These are phyloP conservation scores for Magnusiomyces paraingens DNA, from an alignment of 1,139 yeast genomes.

Conservation along the genomic window DNA sequence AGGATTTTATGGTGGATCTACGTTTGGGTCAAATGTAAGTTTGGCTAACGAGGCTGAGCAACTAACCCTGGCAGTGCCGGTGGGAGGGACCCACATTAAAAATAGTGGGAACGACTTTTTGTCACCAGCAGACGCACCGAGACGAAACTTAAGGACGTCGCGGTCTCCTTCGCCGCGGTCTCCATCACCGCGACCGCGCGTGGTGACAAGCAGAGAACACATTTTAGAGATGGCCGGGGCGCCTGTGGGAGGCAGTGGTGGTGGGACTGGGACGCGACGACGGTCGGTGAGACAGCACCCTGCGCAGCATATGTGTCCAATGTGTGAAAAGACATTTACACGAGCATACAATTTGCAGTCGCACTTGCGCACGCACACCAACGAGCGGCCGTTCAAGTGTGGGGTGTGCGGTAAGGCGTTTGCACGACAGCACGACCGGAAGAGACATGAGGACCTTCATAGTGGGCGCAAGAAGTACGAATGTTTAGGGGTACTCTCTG, in stretches of 20 bases:
- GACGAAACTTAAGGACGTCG: neutral
- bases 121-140: neutral
- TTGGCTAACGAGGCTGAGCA: neutral
- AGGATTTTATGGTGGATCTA: slow-evolving; percentile 2
- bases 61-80: neutral
- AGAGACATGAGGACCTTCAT: slow-evolving; percentile 89
- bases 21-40: neutral
- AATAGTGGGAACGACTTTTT: neutral
- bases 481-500: slow-evolving; percentile 67
- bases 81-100: neutral
- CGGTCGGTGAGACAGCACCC: neutral
- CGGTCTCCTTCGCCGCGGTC: neutral
- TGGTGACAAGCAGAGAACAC: neutral
- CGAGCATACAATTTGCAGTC: slow-evolving; percentile 89
- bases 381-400: slow-evolving; percentile 87
- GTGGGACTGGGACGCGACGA: neutral
- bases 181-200: neutral
- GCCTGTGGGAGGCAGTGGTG: neutral
- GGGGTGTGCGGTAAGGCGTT: slow-evolving; percentile 86
- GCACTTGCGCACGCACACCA: slow-evolving; percentile 88
- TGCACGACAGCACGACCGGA: slow-evolving; percentile 92
- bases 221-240: neutral
- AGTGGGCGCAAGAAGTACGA: slow-evolving; percentile 84
- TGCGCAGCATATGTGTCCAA: slow-evolving; percentile 1
- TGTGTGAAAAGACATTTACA: slow-evolving; percentile 83